phyloP scores from a whole-genome alignment of 202 grass and related monocot species.

The Panicum virgatum region DNA sequence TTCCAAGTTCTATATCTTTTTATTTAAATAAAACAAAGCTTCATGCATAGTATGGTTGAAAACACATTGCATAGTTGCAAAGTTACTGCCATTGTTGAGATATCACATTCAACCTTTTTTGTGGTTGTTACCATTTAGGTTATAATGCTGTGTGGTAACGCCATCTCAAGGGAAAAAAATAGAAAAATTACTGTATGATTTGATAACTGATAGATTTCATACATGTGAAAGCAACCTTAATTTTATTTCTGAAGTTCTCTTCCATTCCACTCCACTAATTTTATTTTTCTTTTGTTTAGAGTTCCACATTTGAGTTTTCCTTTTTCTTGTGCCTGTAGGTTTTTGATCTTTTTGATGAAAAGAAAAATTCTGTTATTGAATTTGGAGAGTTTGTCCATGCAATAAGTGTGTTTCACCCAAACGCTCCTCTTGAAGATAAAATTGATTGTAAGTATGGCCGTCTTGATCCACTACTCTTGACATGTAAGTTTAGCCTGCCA shows the following conservation, averaged over 20 bases:
- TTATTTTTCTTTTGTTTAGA: background rate
- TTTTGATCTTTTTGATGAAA: slow-evolving; percentile 74
- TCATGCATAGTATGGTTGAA: background rate
- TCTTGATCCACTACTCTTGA: background rate
- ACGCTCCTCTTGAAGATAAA: slow-evolving; percentile 64
- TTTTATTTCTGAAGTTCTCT: slow-evolving; percentile 3
- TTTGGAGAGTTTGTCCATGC: slow-evolving; percentile 64
- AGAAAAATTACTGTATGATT: background rate
- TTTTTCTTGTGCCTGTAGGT: slow-evolving; percentile 25
- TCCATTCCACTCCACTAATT: background rate
- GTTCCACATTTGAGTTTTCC: slow-evolving; percentile 12
- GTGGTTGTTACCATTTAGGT: background rate
- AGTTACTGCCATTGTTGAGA: background rate
- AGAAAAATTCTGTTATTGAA: slow-evolving; percentile 64
- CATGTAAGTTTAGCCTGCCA: background rate
- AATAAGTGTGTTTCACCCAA: slow-evolving; percentile 63
- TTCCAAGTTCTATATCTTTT: background rate
- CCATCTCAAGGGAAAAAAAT: background rate
- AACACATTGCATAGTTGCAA: background rate
- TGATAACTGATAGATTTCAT: background rate
- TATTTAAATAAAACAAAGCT: background rate
- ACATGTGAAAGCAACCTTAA: background rate
- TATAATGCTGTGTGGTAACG: background rate
- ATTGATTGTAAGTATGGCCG: slow-evolving; percentile 56
- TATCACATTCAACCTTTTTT: background rate